These are phyloP conservation scores for Dionaea muscipula DNA, from an alignment of 179 eudicot species.

Conservation along the genomic window DNA sequence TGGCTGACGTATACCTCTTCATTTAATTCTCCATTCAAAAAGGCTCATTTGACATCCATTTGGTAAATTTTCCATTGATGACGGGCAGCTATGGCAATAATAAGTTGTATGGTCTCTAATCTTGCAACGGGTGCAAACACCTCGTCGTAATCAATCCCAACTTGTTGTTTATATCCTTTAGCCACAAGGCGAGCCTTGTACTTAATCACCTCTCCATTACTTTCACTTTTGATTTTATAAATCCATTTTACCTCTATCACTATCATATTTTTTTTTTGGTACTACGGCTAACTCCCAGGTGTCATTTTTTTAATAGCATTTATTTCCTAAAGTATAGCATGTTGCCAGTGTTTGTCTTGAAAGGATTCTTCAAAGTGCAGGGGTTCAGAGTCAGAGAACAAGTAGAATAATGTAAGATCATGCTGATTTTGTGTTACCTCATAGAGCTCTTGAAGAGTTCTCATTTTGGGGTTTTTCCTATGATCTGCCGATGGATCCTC, in stretches of 20 bases:
- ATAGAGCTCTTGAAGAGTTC: neutral
- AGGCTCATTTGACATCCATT: slow-evolving; percentile 5
- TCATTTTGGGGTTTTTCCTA: too few relatives aligned
- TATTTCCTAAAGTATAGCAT: slow-evolving; percentile 6
- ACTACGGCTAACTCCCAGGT: neutral
- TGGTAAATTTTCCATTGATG: neutral
- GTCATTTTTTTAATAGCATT: neutral
- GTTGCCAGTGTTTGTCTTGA: neutral
- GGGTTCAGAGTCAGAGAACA: neutral
- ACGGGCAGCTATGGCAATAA: slow-evolving; percentile 1
- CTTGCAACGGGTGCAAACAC: slow-evolving; percentile 2
- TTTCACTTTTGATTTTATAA: neutral
- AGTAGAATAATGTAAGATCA: neutral
- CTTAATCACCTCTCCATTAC: neutral
- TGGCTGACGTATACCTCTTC: slow-evolving; percentile 7
- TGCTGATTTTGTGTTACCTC: neutral
- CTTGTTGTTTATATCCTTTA: slow-evolving; percentile 2
- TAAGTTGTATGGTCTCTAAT: neutral
- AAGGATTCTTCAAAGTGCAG: neutral
- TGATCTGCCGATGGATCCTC: too few relatives aligned
- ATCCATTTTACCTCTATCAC: slow-evolving; percentile 5
- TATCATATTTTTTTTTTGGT: neutral
- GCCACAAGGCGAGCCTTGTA: neutral
- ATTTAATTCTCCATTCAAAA: slow-evolving; percentile 4
- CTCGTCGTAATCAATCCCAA: slow-evolving; percentile 3